phyloP scores from a whole-genome alignment of 2,329 filamentous ascomycete genomes.

The Chaetomium globosum region DNA sequence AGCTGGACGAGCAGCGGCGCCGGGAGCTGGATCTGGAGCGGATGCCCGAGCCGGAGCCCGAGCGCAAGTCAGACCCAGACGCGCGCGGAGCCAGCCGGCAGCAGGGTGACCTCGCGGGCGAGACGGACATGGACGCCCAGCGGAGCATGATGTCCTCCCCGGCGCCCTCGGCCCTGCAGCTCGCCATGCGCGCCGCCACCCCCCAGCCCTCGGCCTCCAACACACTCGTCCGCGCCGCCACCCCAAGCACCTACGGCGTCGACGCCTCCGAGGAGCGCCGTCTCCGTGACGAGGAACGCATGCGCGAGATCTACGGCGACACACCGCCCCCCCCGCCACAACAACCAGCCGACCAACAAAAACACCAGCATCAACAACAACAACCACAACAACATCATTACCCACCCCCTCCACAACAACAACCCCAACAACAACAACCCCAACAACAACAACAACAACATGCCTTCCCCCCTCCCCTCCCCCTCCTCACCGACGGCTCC shows the following conservation, averaged over 20 bases:
- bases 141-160: slow-evolving; percentile 23
- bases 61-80: not conserved
- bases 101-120: slow-evolving; percentile 33
- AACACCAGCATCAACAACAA: not conserved
- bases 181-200: slow-evolving; percentile 30
- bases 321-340: slow-evolving; percentile 17
- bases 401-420: slow-evolving; percentile 4
- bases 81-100: slow-evolving; percentile 35
- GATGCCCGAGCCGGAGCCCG: slow-evolving; percentile 24
- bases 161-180: slow-evolving; percentile 22
- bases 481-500: slow-evolving; percentile 8
- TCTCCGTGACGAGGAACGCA: slow-evolving; percentile 52
- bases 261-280: slow-evolving; percentile 43
- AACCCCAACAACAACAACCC: slow-evolving; percentile 18
- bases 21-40: slow-evolving; percentile 33
- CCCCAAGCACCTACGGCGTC: slow-evolving; percentile 22
- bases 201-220: slow-evolving; percentile 27
- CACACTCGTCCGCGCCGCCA: slow-evolving; percentile 28
- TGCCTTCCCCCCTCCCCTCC: not conserved
- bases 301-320: slow-evolving; percentile 57
- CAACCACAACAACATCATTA: not conserved
- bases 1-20: slow-evolving; percentile 47
- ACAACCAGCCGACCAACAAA: not conserved
- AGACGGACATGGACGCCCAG: slow-evolving; percentile 13
- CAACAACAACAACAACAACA: slow-evolving; percentile 11